phyloP scores from a whole-genome alignment of 1,284 basidiomycete genomes.

The Cystobasidium slooffiae region DNA sequence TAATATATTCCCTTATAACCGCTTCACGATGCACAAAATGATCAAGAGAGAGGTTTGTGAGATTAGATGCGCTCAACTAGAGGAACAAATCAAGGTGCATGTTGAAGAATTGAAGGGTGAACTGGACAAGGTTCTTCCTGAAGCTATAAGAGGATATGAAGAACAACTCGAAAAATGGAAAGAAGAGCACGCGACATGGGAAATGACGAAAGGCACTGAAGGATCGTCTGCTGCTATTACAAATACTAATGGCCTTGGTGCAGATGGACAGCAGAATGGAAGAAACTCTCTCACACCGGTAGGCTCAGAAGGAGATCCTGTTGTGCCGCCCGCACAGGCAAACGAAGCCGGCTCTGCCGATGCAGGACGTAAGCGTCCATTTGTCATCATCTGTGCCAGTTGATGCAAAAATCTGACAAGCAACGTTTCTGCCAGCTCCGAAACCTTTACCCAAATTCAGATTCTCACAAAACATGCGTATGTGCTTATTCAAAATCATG shows the following conservation, averaged over 20 bases:
- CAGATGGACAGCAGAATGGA: conserved; percentile 8
- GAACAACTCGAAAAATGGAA: conserved; percentile 31
- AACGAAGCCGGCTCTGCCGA: not conserved
- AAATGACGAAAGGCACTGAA: conserved; percentile 15
- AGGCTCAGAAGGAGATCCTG: conserved; percentile 25
- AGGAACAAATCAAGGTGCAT: conserved; percentile 17
- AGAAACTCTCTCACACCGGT: conserved; percentile 39
- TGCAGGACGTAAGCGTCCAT: conserved; percentile 30
- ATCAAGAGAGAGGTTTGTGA: conserved; percentile 41
- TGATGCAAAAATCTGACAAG: not conserved
- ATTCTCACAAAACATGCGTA: conserved; percentile 47
- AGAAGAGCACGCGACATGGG: conserved; percentile 21
- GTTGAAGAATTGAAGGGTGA: conserved; percentile 12
- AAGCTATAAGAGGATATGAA: conserved; percentile 28
- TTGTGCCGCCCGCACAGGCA: conserved; percentile 4
- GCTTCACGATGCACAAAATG: conserved; percentile 63
- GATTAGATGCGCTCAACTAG: conserved; percentile 8
- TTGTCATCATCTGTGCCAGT: not conserved
- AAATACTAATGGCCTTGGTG: conserved; percentile 9
- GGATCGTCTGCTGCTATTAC: not conserved
- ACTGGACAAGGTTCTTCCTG: conserved; percentile 17
- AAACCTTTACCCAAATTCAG: conserved; percentile 51
- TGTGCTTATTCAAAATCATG: conserved; percentile 45
- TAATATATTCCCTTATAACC: conserved; percentile 85
- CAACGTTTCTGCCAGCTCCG: not conserved